Evolutionary conservation across 345 rosid species (phyloP), one percentile per base, ranked within the genome.

Genomic region (Isatis tinctoria): DNA sequence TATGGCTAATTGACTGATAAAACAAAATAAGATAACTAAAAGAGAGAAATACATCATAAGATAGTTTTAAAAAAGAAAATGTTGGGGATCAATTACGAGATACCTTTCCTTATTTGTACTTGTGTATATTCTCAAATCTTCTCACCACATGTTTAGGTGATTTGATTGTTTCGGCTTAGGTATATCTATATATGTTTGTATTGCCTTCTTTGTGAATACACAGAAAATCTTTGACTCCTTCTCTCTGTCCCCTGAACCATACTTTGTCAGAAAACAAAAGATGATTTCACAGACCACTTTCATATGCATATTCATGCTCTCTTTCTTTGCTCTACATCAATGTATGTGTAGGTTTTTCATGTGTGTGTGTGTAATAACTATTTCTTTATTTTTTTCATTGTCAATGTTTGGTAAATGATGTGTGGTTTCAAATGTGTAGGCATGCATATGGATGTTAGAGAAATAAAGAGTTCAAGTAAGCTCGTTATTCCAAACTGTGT

Each of bases 401-500:
- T 22, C 17, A 59, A 26, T 59, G 18, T 35, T 60, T 61, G 35
- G 60, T 60, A 48, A 48, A 37, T 48, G 32, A 48, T 27, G 13
- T 47, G 27, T 45, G 65, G 17, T 59, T 59, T 44, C 56, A 59
- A 45, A 58, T 70, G 18, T 44, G 57, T 47, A 72, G 75, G 68
- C 32, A 49, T 17, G 52, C 22, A 61, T 9, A 5, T 61, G 61
- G 49, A 60, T 37, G 51, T 28, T 72, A 17, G 28, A 60, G 75
- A 60, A 16, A 4, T 47, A 24, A 51, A 71, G 28, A 48, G 49
- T 3, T 24, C 51, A 27, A 67, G 28, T 40, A 71, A 71, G 8
- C 18, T 71, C 40, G 0, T 1, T 16, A 60, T 71, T 48, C 20
- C 30, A 60, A 27, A 10, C 4, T 60, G 75, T 71, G 17, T 49